Evolutionary conservation across 2,329 filamentous ascomycete genomes (phyloP), one percentile per base, ranked within the genome.

Genomic region (Colletotrichum liriopes): DNA sequence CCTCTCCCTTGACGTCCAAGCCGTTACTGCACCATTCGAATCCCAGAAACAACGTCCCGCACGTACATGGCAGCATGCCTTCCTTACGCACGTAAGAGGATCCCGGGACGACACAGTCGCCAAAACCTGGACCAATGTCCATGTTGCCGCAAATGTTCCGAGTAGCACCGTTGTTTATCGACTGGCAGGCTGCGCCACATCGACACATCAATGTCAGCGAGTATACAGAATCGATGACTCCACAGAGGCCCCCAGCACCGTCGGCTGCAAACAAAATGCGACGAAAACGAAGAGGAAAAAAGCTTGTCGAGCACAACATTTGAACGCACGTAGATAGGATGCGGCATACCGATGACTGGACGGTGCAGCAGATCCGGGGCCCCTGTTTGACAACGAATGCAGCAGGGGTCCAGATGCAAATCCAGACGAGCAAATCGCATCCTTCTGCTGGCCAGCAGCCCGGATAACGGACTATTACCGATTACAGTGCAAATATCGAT

Each of bases 381-480:
- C 64, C 68, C 51, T 58, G 56, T 63, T 63, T 58, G 58, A 63
- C 43, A 59, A 41, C 58, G 54, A 47, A 47, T 37, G 52, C 69
- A 16, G 58, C 69, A 72, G 51, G 69, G 69, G 37, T 62, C 23
- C 29, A 43, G 18, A 41, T 54, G 52, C 29, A 58, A 52, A 59
- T 64, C 59, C 65, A 64, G 65, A 72, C 65, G 69, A 69, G 69
- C 69, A 64, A 72, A 63, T 72, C 58, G 69, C 65, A 69, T 63
- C 65, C 59, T 52, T 59, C 58, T 59, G 58, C 65, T 69, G 59
- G 52, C 59, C 45, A 35, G 58, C 32, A 64, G 59, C 58, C 58
- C 69, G 69, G 69, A 69, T 72, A 72, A 69, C 52, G 45, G 58
- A 49, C 68, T 69, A 64, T 60, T 64, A 18, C 51, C 65, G 54